Evolutionary conservation across 1,284 basidiomycete species (phyloP).

Genomic region (Tausonia pullulans): DNA sequence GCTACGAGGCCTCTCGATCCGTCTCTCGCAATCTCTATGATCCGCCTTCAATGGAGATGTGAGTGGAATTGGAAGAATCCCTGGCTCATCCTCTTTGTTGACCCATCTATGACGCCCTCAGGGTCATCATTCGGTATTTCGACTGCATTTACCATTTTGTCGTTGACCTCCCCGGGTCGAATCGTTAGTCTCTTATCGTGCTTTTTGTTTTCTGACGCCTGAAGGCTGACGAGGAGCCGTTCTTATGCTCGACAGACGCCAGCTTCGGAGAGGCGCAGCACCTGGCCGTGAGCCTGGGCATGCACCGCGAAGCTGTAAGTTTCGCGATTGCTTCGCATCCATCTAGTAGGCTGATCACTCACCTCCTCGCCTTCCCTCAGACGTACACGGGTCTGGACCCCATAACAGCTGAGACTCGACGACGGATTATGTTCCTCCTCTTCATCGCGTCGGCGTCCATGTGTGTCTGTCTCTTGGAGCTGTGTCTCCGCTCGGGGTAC

Average conservation of each 20-base stretch:
- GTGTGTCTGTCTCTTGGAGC: constrained; percentile 42
- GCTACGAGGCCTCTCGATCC: constrained; percentile 65
- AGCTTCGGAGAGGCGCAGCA: constrained; percentile 17
- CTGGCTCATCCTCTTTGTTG: not conserved
- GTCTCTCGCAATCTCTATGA: constrained; percentile 67
- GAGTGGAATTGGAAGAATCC: too few species aligned
- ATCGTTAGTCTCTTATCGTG: not conserved
- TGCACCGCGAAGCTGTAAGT: constrained; percentile 23
- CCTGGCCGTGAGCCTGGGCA: constrained; percentile 17
- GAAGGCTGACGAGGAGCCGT: too few species aligned
- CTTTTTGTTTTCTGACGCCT: too few species aligned
- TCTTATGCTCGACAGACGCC: not conserved
- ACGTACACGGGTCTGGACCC: constrained; percentile 38
- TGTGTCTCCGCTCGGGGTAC: not conserved
- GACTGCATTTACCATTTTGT: constrained; percentile 61
- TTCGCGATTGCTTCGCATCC: not conserved
- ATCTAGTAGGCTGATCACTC: not conserved
- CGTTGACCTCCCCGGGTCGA: not conserved
- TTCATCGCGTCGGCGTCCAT: constrained; percentile 83
- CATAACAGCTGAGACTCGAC: constrained; percentile 68
- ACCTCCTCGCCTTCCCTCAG: not conserved
- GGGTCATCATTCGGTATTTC: constrained; percentile 69
- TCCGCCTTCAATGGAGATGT: constrained; percentile 45
- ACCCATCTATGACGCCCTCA: constrained; percentile 36
- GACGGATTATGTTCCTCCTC: constrained; percentile 71